Evolutionary conservation across 176 grass and related monocot genomes (phyloP), one percentile per base, ranked within the genome.

Genomic region (Carex littledalei): DNA sequence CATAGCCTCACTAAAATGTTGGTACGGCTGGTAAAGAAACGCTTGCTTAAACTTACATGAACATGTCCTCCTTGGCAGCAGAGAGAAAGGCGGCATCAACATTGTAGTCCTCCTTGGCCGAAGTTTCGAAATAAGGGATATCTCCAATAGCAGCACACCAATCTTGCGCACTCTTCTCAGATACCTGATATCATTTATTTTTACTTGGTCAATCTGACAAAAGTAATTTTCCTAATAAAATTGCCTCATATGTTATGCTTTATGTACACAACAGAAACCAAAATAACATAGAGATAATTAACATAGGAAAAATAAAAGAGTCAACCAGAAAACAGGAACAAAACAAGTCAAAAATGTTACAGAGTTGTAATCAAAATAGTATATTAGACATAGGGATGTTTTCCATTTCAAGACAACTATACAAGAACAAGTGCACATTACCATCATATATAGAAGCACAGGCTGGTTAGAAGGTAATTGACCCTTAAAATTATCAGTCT

Each of bases 111-210:
- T 99, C 93, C 87, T 96, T 99, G 16, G 97, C 97, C 4, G 97
- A 99, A 43, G 93, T 99, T 80, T 96, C 91, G 20, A 96, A 94
- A 52, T 99, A 96, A 6, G 93, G 97, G 35, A 99, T 94, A 74
- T 96, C 86, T n/a, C 90, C 93, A 68, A 89, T 95, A 72, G 93
- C 86, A 79, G 87, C 87, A 82, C 93, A 99, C 97, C 93, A 94
- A 47, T 99, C 97, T 52, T 78, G 94, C 32, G 91, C 93, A 84
- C 93, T 99, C 87, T 96, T 96, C 67, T 99, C 93, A 17, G 93
- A 64, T 29, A 99, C 93, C 91, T 99, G 72, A 69, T 67, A 26
- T 68, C 9, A 83, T 83, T 24, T 18, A 83, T 83, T 24, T 18
- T 55, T 18, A 35, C 11, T 68, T 69, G 21, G 26, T 83, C 64